These are phyloP conservation scores for Coffea humblotiana DNA, from an alignment of 305 asterid species.

Conservation along the genomic window DNA sequence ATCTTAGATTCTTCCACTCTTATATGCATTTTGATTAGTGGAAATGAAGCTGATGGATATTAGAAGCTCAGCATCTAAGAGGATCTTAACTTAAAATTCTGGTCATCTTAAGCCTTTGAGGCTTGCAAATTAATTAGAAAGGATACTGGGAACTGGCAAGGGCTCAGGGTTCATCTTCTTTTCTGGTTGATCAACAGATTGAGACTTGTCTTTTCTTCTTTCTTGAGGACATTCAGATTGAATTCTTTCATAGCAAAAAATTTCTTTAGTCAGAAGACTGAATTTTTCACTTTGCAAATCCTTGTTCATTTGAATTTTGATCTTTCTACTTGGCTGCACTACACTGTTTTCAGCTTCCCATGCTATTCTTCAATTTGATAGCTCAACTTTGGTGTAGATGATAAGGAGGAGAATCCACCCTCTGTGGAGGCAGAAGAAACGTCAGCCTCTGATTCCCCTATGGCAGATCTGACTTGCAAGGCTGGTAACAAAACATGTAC, in stretches of 20 bases:
- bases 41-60: neutral
- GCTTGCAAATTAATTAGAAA: neutral
- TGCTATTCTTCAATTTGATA: neutral
- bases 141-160: neutral
- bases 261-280: neutral
- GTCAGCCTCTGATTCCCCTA: slow-evolving; percentile 28
- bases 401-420: slow-evolving; percentile 23
- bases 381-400: slow-evolving; percentile 6
- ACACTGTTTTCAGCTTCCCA: neutral
- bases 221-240: neutral
- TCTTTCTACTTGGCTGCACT: neutral
- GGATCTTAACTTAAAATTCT: neutral
- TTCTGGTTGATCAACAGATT: neutral
- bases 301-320: neutral
- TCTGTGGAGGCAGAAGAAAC: slow-evolving; percentile 29
- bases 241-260: neutral
- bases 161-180: neutral
- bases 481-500: slow-evolving; percentile 72
- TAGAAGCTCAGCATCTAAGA: neutral
- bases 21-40: neutral
- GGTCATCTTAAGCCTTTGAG: neutral
- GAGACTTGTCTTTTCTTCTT: neutral
- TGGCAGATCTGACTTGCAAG: slow-evolving; percentile 44
- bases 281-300: neutral
- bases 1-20: neutral